A percentile compares a stretch with the other conserved stretches of the same genome.
Conservation (phyloP, 495 filamentous ascomycete genomes). For the Trypethelium eluteriae region DNA sequence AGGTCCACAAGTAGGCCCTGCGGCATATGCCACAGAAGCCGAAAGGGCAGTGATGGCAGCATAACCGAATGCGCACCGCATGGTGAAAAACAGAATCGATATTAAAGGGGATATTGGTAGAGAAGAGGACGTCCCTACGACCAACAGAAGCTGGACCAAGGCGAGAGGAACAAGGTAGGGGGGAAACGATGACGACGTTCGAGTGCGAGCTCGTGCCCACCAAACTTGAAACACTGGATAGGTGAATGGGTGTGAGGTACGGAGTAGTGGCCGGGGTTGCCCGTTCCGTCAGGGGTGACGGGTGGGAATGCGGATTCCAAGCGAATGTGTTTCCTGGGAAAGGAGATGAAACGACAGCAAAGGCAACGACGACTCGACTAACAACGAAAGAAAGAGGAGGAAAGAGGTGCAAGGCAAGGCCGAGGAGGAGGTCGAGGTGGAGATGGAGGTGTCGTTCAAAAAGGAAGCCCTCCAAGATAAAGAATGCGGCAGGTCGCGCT, state of each 20-base stretch:
- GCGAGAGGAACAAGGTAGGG: slow-evolving; percentile 2
- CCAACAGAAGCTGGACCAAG: slow-evolving; percentile 4
- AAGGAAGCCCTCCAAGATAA: not conserved
- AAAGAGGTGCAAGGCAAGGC: too few species aligned
- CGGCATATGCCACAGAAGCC: slow-evolving; percentile 13
- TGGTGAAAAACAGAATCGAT: not conserved
- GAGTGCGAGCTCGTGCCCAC: not conserved
- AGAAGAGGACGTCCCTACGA: not conserved
- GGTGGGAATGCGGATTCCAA: not conserved
- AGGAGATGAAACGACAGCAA: not conserved
- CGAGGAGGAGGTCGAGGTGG: not conserved
- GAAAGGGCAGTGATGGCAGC: slow-evolving; percentile 23
- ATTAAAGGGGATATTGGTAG: slow-evolving; percentile 3
- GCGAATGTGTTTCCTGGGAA: not conserved
- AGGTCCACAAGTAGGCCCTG: slow-evolving; percentile 43
- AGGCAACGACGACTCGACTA: not conserved
- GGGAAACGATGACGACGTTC: not conserved
- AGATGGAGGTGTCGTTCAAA: not conserved
- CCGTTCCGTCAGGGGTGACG: not conserved
- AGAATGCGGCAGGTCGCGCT: not conserved
- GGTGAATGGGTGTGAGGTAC: not conserved
- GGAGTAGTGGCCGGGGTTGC: not conserved
- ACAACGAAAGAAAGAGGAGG: too few species aligned
- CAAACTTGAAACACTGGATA: slow-evolving; percentile 7
- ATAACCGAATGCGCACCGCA: slow-evolving; percentile 11